phyloP scores from a whole-genome alignment of 345 rosid species.

The Bretschneidera sinensis region DNA sequence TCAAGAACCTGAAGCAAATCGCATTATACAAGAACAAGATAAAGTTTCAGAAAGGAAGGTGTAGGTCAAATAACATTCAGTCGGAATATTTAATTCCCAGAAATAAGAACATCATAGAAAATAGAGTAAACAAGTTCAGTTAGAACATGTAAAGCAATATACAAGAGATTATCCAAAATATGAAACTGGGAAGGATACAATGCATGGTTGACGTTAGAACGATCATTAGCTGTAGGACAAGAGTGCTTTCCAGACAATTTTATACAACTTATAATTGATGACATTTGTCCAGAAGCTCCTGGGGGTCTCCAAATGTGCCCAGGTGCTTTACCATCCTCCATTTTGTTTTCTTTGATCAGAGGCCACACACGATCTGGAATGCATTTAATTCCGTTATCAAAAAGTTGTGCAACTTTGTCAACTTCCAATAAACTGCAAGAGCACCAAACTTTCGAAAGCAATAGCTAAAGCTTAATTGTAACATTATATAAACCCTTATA shows the following conservation, averaged over 20 bases:
- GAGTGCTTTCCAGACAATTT: constrained; percentile 32
- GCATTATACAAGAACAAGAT: neutral
- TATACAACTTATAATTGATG: constrained; percentile 58
- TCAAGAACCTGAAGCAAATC: neutral
- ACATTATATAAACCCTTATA: constrained; percentile 2
- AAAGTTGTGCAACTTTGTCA: constrained; percentile 42
- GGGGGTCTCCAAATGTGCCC: constrained; percentile 37
- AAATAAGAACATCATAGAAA: neutral
- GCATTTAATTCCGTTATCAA: constrained; percentile 33
- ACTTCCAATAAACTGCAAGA: constrained; percentile 65
- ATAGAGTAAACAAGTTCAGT: neutral
- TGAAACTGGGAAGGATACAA: constrained; percentile 60
- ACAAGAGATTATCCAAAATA: constrained; percentile 5
- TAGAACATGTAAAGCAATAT: neutral
- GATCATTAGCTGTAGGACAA: constrained; percentile 19
- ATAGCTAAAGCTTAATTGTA: constrained; percentile 18
- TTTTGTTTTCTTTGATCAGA: constrained; percentile 15
- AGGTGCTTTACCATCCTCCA: constrained; percentile 34
- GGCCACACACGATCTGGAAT: constrained; percentile 53
- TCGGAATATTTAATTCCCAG: neutral
- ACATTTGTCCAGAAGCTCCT: constrained; percentile 18
- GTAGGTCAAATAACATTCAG: neutral
- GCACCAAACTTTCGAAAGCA: constrained; percentile 38
- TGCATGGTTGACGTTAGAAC: constrained; percentile 27
- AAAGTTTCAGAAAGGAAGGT: constrained; percentile 1